Conservation (phyloP, 805 yeast genomes). For the Brettanomyces sp. region DNA sequence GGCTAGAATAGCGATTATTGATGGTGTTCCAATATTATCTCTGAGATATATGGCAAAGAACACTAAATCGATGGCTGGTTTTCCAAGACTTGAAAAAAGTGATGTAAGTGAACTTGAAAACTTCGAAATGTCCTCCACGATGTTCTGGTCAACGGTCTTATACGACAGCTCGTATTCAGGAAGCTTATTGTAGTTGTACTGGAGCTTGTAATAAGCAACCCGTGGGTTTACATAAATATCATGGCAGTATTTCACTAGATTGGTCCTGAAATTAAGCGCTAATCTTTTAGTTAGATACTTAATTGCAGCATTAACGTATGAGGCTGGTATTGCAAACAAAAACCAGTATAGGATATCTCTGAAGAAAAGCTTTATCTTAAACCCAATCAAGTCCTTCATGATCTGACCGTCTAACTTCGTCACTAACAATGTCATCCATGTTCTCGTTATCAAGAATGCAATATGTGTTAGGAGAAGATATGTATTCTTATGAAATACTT, state of each 20-base stretch:
- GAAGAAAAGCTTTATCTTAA: slow-evolving; percentile 63
- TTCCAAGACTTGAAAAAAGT: slow-evolving; percentile 80
- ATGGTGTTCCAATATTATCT: slow-evolving; percentile 80
- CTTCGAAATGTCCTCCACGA: slow-evolving; percentile 74
- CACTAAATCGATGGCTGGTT: slow-evolving; percentile 79
- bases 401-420: slow-evolving; percentile 90
- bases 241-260: slow-evolving; percentile 76
- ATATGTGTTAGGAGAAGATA: slow-evolving; percentile 61
- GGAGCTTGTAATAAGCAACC: slow-evolving; percentile 75
- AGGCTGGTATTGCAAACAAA: slow-evolving; percentile 83
- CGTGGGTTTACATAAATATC: slow-evolving; percentile 77
- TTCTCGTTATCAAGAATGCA: slow-evolving; percentile 65
- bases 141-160: slow-evolving; percentile 76
- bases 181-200: slow-evolving; percentile 40
- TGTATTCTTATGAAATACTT: slow-evolving; percentile 56
- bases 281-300: slow-evolving; percentile 68
- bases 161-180: slow-evolving; percentile 26
- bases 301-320: slow-evolving; percentile 85
- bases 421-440: slow-evolving; percentile 78
- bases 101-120: slow-evolving; percentile 78
- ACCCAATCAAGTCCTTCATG: slow-evolving; percentile 79
- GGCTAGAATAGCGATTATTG: slow-evolving; percentile 69
- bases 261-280: slow-evolving; percentile 77
- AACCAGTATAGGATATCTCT: slow-evolving; percentile 83
- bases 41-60: slow-evolving; percentile 78